These are phyloP conservation scores for Peniophora sp. DNA, from an alignment of 1,284 basidiomycete genomes.

Conservation along the genomic window DNA sequence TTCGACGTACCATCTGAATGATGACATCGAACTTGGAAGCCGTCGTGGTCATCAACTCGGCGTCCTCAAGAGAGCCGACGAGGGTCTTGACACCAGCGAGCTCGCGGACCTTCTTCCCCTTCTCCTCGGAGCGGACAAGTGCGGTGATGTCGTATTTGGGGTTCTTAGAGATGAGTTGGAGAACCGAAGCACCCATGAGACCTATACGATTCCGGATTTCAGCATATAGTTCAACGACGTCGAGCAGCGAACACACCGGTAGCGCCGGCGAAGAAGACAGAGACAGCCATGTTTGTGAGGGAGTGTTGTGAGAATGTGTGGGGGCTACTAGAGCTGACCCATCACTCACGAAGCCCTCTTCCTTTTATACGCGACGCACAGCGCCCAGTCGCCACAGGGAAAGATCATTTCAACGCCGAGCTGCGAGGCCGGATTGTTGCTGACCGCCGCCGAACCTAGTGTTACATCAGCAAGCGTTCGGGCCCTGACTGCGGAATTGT, in stretches of 20 bases:
- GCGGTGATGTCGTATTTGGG: slow-evolving; percentile 31
- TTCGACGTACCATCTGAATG: slow-evolving; percentile 32
- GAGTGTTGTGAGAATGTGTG: too few species aligned
- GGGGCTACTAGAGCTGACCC: too few species aligned
- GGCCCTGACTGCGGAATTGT: too few species aligned
- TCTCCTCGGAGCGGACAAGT: slow-evolving; percentile 33
- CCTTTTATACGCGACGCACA: too few species aligned
- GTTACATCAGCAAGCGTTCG: too few species aligned
- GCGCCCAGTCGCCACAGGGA: too few species aligned
- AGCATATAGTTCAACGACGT: too few species aligned
- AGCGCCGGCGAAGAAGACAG: not conserved
- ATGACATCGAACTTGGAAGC: slow-evolving; percentile 39
- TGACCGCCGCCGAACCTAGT: too few species aligned
- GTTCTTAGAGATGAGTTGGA: slow-evolving; percentile 31
- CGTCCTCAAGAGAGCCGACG: slow-evolving; percentile 26
- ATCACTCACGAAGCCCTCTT: too few species aligned
- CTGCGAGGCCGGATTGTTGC: too few species aligned
- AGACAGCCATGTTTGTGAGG: not conserved
- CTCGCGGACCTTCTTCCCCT: slow-evolving; percentile 24
- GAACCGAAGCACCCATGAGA: slow-evolving; percentile 47
- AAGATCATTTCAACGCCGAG: too few species aligned
- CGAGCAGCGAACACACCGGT: slow-evolving; percentile 20
- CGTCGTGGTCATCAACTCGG: slow-evolving; percentile 22
- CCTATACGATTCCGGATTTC: slow-evolving; percentile 28
- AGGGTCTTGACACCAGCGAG: slow-evolving; percentile 21